Conservation (phyloP, 768 basidiomycete species). For the Wakefieldia striispora region DNA sequence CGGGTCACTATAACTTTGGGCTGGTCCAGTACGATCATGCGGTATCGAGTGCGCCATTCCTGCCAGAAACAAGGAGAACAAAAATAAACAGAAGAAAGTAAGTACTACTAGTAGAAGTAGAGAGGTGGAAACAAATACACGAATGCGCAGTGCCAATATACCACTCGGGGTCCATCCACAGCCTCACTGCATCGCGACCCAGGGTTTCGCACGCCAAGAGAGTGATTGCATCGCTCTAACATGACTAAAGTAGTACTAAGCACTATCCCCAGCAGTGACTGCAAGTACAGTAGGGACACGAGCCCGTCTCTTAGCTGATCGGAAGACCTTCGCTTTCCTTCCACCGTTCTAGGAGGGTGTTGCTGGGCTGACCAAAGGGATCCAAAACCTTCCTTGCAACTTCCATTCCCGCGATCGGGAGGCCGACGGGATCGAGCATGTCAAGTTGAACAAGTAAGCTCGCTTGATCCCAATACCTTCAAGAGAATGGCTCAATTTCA, state of each 20-base stretch:
- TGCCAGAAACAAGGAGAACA: slow-evolving; percentile 21
- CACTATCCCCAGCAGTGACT: too few species aligned
- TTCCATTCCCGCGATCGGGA: slow-evolving; percentile 42
- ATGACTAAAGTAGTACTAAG: too few species aligned
- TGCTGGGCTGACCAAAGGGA: slow-evolving; percentile 41
- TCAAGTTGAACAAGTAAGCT: slow-evolving; percentile 43
- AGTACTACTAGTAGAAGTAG: not conserved
- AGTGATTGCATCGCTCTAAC: too few species aligned
- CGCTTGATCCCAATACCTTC: slow-evolving; percentile 51
- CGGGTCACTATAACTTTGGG: slow-evolving; percentile 20
- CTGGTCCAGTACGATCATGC: slow-evolving; percentile 8
- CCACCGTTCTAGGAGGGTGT: slow-evolving; percentile 37
- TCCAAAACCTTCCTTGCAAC: slow-evolving; percentile 40
- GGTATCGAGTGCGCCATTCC: slow-evolving; percentile 23
- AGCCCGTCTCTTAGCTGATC: slow-evolving; percentile 18
- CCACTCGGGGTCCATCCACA: not conserved
- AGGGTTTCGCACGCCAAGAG: slow-evolving; percentile 21
- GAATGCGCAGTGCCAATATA: not conserved
- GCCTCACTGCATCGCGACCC: not conserved
- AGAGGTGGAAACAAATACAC: not conserved
- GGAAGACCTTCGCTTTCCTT: slow-evolving; percentile 35
- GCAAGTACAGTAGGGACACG: too few species aligned
- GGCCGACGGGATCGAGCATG: slow-evolving; percentile 29
- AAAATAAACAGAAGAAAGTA: slow-evolving; percentile 1
- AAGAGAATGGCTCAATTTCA: not conserved